phyloP scores from a whole-genome alignment of 2,329 filamentous ascomycete genomes.

The Bipolaris sorokiniana region DNA sequence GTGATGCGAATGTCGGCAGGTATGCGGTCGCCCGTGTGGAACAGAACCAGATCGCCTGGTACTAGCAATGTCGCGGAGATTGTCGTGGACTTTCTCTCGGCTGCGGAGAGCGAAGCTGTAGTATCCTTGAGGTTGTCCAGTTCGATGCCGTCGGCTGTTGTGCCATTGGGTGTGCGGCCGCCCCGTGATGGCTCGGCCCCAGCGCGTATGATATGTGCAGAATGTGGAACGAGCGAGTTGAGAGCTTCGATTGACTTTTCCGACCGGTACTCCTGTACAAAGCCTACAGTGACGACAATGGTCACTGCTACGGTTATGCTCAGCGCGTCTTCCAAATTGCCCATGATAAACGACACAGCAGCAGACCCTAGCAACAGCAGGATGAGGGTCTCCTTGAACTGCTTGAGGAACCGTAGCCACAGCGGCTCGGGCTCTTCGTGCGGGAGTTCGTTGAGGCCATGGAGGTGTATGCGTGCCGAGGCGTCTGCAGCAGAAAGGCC shows the following conservation, averaged over 20 bases:
- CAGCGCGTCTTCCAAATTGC: constrained; percentile 91
- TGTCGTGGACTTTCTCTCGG: constrained; percentile 78
- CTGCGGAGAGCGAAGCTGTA: constrained; percentile 65
- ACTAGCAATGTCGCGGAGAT: constrained; percentile 88
- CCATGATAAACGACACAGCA: constrained; percentile 84
- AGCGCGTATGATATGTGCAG: constrained; percentile 85
- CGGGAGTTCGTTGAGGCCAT: constrained; percentile 93
- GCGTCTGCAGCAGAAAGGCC: constrained; percentile 85
- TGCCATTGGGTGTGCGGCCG: constrained; percentile 29
- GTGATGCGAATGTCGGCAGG: constrained; percentile 96
- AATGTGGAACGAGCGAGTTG: constrained; percentile 91
- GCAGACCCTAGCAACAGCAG: constrained; percentile 89
- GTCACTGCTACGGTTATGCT: constrained; percentile 96
- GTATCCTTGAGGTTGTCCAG: constrained; percentile 59
- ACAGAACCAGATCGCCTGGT: constrained; percentile 89
- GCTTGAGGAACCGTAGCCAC: constrained; percentile 93
- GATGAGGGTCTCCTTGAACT: constrained; percentile 96
- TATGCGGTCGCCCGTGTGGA: constrained; percentile 94
- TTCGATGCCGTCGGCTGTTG: constrained; percentile 49
- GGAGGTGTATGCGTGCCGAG: constrained; percentile 74
- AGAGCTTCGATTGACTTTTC: constrained; percentile 97
- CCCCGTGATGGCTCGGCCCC: constrained; percentile 32
- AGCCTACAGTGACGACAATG: constrained; percentile 94
- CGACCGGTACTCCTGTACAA: constrained; percentile 95
- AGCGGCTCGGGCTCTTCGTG: constrained; percentile 92